phyloP scores from a whole-genome alignment of 306 rosid species.

The Spatholobus suberectus region DNA sequence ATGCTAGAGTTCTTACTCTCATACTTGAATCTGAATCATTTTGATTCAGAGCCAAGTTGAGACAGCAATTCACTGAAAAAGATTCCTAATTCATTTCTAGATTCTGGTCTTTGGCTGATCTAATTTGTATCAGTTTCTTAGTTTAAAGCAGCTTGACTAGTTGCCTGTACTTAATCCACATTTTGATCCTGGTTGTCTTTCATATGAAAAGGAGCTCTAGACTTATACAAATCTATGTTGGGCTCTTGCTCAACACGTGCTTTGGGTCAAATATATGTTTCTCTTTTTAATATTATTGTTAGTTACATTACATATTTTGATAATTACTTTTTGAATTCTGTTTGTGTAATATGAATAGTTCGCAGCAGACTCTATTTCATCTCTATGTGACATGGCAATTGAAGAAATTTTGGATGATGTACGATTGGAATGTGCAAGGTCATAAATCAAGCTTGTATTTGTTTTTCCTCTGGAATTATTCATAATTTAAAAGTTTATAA shows the following conservation, averaged over 20 bases:
- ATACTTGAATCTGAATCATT: not conserved
- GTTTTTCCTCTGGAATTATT: slow-evolving; percentile 30
- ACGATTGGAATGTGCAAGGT: slow-evolving; percentile 97
- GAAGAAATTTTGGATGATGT: slow-evolving; percentile 84
- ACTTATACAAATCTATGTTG: slow-evolving; percentile 11
- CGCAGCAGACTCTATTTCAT: slow-evolving; percentile 53
- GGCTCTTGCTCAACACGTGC: not conserved
- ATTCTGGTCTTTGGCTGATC: not conserved
- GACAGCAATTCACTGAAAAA: not conserved
- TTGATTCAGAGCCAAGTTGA: not conserved
- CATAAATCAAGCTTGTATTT: slow-evolving; percentile 33
- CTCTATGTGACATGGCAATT: slow-evolving; percentile 61
- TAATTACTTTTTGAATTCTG: slow-evolving; percentile 29
- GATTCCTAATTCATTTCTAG: not conserved
- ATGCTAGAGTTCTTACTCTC: not conserved
- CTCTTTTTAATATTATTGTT: not conserved
- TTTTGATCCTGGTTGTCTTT: slow-evolving; percentile 7
- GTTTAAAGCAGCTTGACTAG: not conserved
- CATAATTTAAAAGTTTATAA: slow-evolving; percentile 10
- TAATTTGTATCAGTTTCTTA: not conserved
- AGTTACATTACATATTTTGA: slow-evolving; percentile 33
- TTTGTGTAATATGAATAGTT: slow-evolving; percentile 56
- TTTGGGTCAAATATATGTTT: slow-evolving; percentile 20
- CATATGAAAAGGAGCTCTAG: not conserved
- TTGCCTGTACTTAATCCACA: slow-evolving; percentile 21